Base-by-base conservation (phyloP, 1,284 basidiomycete species). In the Ceratobasidium sp. region DNA sequence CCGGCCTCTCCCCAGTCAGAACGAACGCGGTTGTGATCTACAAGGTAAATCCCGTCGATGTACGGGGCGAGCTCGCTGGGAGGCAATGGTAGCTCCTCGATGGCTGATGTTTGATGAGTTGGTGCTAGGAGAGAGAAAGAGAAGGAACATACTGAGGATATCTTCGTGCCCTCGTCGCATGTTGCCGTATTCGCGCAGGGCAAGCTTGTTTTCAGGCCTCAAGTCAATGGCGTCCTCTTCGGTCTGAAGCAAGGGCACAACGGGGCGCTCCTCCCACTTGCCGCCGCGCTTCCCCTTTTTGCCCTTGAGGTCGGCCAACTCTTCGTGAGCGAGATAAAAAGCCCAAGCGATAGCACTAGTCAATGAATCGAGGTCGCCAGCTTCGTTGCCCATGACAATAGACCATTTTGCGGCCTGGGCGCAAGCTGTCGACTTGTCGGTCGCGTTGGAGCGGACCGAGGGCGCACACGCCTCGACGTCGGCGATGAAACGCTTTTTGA, bases 341-440 rank as follows among this genome's bases (percentile, higher is more conserved):
- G 70, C 55, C 70, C 70, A 73, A 18, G 70, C 70, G 35, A 73
- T 52, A 41, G 70, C 70, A 44, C 70, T 73, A 18, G 70, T 73
- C 18, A 73, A 59, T 14, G 70, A 73, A 33, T 73, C 70, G 23
- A 73, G 70, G 44, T 73, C 70, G 38, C 70, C 70, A 64, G 70
- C 70, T 57, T 73, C 70, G 70, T 73, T 73, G 70, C 70, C 70
- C 70, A 73, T 73, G 23, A 73, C 70, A 52, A 73, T 73, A 20
- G 70, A 73, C 70, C 70, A 73, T 38, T 57, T 35, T 27, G 70
- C 18, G 12, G 59, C 70, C 12, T 59, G 12, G 35, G 70, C 70
- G 30, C 70, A 73, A 50, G 70, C 70, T n/a, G 48, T n/a, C 44
- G 70, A 73, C 48, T 62, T 55, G 44, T 38, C 27, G 54, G 70